These are phyloP conservation scores for Aspergillus calidoustus DNA, from an alignment of 2,329 filamentous ascomycete species.

Conservation along the genomic window DNA sequence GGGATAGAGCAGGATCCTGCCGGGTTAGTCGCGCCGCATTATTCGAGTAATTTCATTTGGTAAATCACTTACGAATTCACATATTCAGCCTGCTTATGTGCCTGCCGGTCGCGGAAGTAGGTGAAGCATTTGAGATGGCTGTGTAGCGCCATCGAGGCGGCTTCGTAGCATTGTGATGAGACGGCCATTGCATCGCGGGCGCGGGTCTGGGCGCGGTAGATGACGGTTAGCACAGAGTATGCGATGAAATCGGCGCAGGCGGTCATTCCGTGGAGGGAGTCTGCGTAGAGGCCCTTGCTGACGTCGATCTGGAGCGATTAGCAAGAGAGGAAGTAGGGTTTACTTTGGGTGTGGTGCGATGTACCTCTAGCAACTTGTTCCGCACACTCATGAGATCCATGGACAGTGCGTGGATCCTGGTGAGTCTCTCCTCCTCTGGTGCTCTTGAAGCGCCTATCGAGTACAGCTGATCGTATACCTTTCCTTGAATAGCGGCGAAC, in stretches of 20 bases:
- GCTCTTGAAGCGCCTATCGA: conserved; percentile 25
- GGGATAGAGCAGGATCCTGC: conserved; percentile 30
- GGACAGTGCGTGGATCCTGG: conserved; percentile 28
- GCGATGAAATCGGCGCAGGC: conserved; percentile 33
- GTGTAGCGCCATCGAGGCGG: conserved; percentile 30
- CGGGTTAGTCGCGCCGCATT: not conserved
- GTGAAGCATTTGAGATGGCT: conserved; percentile 34
- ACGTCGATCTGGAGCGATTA: conserved; percentile 27
- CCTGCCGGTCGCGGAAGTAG: conserved; percentile 30
- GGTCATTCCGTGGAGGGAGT: conserved; percentile 32
- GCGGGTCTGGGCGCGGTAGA: conserved; percentile 31
- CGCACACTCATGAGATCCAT: conserved; percentile 29
- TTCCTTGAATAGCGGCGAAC: conserved; percentile 30
- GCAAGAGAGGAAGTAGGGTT: not conserved
- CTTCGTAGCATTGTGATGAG: conserved; percentile 32
- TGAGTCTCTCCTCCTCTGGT: conserved; percentile 19
- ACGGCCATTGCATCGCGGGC: conserved; percentile 30
- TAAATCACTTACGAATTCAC: conserved; percentile 34
- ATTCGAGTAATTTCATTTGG: no score
- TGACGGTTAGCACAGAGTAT: conserved; percentile 30
- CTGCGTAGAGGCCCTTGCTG: conserved; percentile 28
- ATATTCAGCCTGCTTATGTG: conserved; percentile 35
- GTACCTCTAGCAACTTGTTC: conserved; percentile 28
- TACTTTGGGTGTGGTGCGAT: not conserved
- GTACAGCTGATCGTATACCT: conserved; percentile 32